Evolutionary conservation across 225 moss, liverwort and hornwort species (phyloP).

Genomic region (Sphagnum contortum): DNA sequence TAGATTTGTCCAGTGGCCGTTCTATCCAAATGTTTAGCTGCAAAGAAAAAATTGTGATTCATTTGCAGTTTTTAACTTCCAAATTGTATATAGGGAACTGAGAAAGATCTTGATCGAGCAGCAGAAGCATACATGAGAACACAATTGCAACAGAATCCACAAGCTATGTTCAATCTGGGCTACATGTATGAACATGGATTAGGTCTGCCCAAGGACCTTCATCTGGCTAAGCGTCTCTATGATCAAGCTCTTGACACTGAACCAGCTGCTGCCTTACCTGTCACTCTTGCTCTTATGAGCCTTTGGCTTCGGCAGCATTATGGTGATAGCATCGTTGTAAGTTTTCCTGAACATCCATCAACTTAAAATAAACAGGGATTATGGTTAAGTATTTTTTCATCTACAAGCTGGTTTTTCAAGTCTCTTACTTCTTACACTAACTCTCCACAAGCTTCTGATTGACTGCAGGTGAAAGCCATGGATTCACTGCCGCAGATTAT

Average conservation of each 20-base stretch:
- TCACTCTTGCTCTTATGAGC: slow-evolving; percentile 72
- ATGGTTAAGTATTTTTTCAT: not conserved
- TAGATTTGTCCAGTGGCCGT: not conserved
- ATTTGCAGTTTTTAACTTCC: not conserved
- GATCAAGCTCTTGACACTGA: slow-evolving; percentile 91
- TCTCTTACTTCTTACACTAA: not conserved
- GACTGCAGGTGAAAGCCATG: slow-evolving; percentile 33
- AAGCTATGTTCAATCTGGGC: slow-evolving; percentile 98
- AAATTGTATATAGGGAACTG: slow-evolving; percentile 50
- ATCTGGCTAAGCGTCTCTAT: slow-evolving; percentile 93
- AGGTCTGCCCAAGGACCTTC: slow-evolving; percentile 87
- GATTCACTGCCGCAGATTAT: slow-evolving; percentile 29
- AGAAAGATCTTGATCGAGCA: slow-evolving; percentile 78
- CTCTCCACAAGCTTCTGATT: not conserved
- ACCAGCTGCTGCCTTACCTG: slow-evolving; percentile 71
- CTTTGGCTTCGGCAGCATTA: slow-evolving; percentile 83
- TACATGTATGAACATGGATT: slow-evolving; percentile 98
- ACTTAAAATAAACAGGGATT: not conserved
- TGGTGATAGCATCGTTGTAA: slow-evolving; percentile 59
- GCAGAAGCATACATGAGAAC: slow-evolving; percentile 81
- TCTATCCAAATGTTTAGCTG: not conserved
- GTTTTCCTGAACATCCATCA: slow-evolving; percentile 8
- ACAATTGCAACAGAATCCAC: slow-evolving; percentile 62
- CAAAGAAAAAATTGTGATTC: no score
- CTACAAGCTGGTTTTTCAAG: not conserved